A percentile compares a stretch with the other conserved stretches of the same genome.
phyloP scores from a whole-genome alignment of 306 rosid genomes.

The Alnus glutinosa region DNA sequence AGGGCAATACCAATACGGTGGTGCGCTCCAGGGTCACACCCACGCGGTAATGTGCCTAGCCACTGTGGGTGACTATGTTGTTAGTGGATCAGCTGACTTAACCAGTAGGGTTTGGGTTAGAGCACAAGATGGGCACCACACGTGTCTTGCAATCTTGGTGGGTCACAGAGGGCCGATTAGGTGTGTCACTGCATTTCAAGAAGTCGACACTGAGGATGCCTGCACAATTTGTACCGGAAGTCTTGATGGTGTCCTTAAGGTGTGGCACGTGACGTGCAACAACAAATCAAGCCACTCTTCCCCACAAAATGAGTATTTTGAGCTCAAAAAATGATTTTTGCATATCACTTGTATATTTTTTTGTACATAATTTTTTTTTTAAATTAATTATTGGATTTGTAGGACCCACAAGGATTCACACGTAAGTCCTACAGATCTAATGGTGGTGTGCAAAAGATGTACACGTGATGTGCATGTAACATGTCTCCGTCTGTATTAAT shows the following conservation, averaged over 20 bases:
- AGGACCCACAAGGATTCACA: no score
- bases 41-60: constrained; percentile 83
- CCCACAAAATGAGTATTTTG: constrained; percentile 51
- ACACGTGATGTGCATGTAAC: no score
- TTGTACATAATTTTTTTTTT: no score
- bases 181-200: constrained; percentile 51
- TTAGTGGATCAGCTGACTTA: constrained; percentile 89
- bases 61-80: constrained; percentile 54
- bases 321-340: constrained; percentile 4
- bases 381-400: no score
- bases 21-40: constrained; percentile 92
- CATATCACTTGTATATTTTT: no score
- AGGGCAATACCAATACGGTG: constrained; percentile 84
- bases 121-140: constrained; percentile 61
- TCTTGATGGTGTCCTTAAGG: constrained; percentile 83
- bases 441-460: no score
- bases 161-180: constrained; percentile 94
- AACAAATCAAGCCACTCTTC: constrained; percentile 29
- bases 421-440: no score
- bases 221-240: constrained; percentile 79
- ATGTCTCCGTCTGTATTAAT: no score
- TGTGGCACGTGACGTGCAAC: constrained; percentile 67
- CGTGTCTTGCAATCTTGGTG: constrained; percentile 67
- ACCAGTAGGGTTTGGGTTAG: constrained; percentile 78
- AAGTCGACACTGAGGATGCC: constrained; percentile 31